Conservation (phyloP, 495 filamentous ascomycete genomes). For the Penicillium bialowiezense region DNA sequence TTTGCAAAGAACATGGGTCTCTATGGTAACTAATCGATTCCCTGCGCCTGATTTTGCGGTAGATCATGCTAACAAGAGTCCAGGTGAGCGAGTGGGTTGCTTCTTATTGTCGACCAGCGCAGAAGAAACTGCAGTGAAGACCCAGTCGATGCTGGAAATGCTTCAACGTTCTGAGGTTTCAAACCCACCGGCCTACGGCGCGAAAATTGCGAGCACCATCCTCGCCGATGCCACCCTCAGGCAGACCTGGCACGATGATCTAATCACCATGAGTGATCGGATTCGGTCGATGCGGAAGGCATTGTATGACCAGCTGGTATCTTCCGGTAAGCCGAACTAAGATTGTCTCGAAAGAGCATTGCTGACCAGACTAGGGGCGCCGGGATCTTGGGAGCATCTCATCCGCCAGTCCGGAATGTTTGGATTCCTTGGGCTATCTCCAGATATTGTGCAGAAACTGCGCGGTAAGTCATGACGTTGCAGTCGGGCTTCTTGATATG, state of each 20-base stretch:
- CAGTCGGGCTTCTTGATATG: not conserved
- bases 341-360: not conserved
- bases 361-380: constrained; percentile 14
- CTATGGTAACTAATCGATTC: constrained; percentile 30
- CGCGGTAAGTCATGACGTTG: constrained; percentile 24
- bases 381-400: constrained; percentile 37
- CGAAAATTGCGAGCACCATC: constrained; percentile 35
- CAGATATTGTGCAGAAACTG: constrained; percentile 21
- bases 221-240: constrained; percentile 21
- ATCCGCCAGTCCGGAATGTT: constrained; percentile 42
- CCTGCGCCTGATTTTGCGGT: not conserved
- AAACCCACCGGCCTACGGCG: constrained; percentile 39
- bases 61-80: not conserved
- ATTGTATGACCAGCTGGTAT: constrained; percentile 24
- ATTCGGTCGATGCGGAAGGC: constrained; percentile 33
- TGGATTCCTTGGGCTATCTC: constrained; percentile 32
- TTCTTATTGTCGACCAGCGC: constrained; percentile 13
- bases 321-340: constrained; percentile 9
- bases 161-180: constrained; percentile 40
- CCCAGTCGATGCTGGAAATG: constrained; percentile 28
- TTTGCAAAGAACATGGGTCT: constrained; percentile 51
- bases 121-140: constrained; percentile 18
- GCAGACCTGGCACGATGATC: constrained; percentile 37
- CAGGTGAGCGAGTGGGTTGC: constrained; percentile 32
- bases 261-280: constrained; percentile 37